Percentiles rank a stretch among this genome's conserved stretches.
Evolutionary conservation across 108 stramenopile genomes (phyloP).

Genomic region (Skeletonema menzelii): DNA sequence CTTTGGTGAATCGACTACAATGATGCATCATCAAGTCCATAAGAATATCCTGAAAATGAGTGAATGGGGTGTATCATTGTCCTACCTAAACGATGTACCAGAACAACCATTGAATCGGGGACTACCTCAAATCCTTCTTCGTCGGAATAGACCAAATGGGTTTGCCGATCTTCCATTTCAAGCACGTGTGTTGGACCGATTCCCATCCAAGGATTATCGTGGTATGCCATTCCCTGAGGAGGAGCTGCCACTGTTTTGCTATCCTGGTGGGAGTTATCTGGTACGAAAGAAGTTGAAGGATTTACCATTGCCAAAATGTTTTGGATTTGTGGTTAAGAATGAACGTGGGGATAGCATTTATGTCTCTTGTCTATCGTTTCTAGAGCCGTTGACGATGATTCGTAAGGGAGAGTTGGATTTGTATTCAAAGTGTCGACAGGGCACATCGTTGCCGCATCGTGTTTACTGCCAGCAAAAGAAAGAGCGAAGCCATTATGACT

Average conservation of each 20-base stretch:
- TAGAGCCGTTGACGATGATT: conserved; percentile 69
- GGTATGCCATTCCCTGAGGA: conserved; percentile 85
- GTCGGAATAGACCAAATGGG: conserved; percentile 70
- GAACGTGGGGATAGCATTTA: conserved; percentile 80
- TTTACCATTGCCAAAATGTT: conserved; percentile 70
- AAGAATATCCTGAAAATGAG: conserved; percentile 32
- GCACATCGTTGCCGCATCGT: conserved; percentile 71
- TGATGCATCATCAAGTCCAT: conserved; percentile 14
- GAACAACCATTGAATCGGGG: conserved; percentile 10
- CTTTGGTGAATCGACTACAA: conserved; percentile 24
- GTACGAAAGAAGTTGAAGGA: conserved; percentile 67
- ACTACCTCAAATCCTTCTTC: conserved; percentile 42
- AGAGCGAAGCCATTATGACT: conserved; percentile 2
- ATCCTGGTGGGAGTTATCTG: conserved; percentile 76
- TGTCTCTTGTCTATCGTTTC: conserved; percentile 86
- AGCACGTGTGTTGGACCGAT: conserved; percentile 77
- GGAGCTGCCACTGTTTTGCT: conserved; percentile 90
- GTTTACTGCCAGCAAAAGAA: conserved; percentile 49
- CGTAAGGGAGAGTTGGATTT: conserved; percentile 57
- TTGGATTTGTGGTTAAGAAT: conserved; percentile 91
- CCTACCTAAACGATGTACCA: background rate
- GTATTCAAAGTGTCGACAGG: conserved; percentile 55
- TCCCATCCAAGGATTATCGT: conserved; percentile 84
- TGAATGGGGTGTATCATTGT: conserved; percentile 14
- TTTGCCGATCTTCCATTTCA: conserved; percentile 76